Percentiles rank a stretch among this genome's conserved stretches.
Conservation (phyloP, 2,329 filamentous ascomycete genomes). For the Stagonosporopsis chrysanthemi region DNA sequence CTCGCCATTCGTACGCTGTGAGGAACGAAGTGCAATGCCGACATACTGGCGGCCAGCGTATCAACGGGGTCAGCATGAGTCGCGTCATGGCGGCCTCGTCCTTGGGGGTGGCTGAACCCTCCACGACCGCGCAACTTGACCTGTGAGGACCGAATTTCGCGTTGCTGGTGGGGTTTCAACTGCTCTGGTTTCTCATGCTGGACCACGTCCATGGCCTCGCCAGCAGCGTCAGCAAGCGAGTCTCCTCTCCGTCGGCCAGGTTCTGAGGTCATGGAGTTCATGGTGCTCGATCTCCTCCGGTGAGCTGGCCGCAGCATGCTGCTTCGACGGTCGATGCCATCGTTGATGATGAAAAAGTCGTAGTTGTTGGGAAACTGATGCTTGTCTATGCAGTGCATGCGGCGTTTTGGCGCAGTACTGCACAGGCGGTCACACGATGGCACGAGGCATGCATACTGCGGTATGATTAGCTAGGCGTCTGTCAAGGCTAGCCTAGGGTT, state of each 20-base stretch:
- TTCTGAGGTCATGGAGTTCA: conserved; percentile 23
- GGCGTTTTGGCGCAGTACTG: conserved; percentile 80
- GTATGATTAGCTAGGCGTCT: conserved; percentile 17
- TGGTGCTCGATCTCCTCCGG: conserved; percentile 42
- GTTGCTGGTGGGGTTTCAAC: conserved; percentile 18
- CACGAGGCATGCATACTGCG: conserved; percentile 85
- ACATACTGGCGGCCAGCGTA: conserved; percentile 72
- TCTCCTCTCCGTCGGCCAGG: conserved; percentile 28
- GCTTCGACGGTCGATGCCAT: conserved; percentile 84
- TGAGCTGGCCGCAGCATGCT: conserved; percentile 71
- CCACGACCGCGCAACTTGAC: conserved; percentile 41
- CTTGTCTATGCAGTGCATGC: conserved; percentile 91
- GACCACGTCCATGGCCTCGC: conserved; percentile 36
- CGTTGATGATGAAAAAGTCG: conserved; percentile 71
- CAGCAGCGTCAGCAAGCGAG: conserved; percentile 26
- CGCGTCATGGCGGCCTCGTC: not conserved
- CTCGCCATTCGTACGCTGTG: conserved; percentile 41
- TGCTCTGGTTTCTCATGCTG: conserved; percentile 23
- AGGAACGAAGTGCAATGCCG: conserved; percentile 74
- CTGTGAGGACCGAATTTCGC: conserved; percentile 24
- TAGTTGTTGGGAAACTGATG: conserved; percentile 79
- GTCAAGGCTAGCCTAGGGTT: not conserved
- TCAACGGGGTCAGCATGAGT: conserved; percentile 64
- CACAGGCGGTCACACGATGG: conserved; percentile 88
- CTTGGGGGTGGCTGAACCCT: conserved; percentile 38